Conservation (phyloP, 768 basidiomycete genomes). For the Strobilomyces echinocephalus region DNA sequence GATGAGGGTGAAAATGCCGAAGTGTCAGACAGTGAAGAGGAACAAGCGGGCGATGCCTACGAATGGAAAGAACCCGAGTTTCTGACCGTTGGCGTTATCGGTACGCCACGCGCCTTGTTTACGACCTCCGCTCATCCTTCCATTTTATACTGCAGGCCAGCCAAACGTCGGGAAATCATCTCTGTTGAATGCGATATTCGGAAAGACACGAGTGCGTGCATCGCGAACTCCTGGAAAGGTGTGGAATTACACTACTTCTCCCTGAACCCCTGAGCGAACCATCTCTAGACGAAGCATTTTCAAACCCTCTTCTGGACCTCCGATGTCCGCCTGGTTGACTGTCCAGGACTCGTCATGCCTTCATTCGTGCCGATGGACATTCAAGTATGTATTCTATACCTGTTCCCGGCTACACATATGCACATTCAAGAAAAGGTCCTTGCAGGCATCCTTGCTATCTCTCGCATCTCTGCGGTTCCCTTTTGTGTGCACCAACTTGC, state of each 20-base stretch:
- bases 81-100: slow-evolving; percentile 80
- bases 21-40: slow-evolving; percentile 16
- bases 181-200: slow-evolving; percentile 87
- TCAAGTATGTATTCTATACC: slow-evolving; percentile 45
- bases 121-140: no score
- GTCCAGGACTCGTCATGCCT: slow-evolving; percentile 92
- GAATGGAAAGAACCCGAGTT: slow-evolving; percentile 45
- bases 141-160: slow-evolving; percentile 50
- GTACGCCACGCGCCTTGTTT: slow-evolving; percentile 27
- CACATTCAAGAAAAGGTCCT: slow-evolving; percentile 45
- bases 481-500: slow-evolving; percentile 73
- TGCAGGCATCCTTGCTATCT: slow-evolving; percentile 69
- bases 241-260: neutral
- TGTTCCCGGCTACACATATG: neutral
- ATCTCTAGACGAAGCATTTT: slow-evolving; percentile 80
- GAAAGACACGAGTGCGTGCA: slow-evolving; percentile 68
- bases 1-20: slow-evolving; percentile 21
- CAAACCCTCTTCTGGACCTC: slow-evolving; percentile 89
- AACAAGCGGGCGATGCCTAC: slow-evolving; percentile 5
- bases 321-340: slow-evolving; percentile 87
- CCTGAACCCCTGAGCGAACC: neutral
- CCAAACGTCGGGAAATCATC: slow-evolving; percentile 97
- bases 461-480: slow-evolving; percentile 78
- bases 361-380: slow-evolving; percentile 77
- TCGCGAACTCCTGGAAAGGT: slow-evolving; percentile 88